Evolutionary conservation across 2,329 filamentous ascomycete genomes (phyloP).

Genomic region (Pseudogymnoascus sp.): DNA sequence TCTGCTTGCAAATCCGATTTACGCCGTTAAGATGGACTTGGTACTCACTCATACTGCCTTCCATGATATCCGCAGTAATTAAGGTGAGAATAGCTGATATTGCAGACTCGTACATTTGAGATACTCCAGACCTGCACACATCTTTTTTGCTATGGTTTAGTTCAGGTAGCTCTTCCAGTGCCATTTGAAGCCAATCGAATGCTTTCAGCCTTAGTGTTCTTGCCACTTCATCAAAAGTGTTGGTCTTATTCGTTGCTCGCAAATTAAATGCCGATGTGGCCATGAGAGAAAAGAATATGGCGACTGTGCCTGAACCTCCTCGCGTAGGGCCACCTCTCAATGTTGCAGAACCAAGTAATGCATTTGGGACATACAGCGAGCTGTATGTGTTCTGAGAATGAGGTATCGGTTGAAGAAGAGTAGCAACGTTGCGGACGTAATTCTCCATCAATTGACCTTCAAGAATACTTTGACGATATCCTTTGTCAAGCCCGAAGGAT

Average conservation of each 20-base stretch:
- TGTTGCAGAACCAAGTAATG: neutral
- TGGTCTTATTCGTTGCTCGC: neutral
- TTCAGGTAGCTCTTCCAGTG: neutral
- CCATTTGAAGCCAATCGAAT: neutral
- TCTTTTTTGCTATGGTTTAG: neutral
- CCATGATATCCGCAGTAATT: neutral
- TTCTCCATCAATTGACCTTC: neutral
- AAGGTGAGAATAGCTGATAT: neutral
- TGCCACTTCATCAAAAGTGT: neutral
- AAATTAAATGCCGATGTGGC: neutral
- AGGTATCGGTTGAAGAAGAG: neutral
- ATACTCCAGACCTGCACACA: neutral
- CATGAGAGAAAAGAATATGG: neutral
- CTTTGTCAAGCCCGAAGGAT: neutral
- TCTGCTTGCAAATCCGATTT: neutral
- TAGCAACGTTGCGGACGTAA: neutral
- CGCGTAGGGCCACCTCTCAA: neutral
- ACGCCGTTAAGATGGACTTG: neutral
- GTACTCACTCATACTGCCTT: neutral
- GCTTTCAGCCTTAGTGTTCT: neutral
- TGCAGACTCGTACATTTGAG: neutral
- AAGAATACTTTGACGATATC: neutral
- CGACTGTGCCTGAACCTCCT: neutral
- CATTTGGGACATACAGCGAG: neutral
- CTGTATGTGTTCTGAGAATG: neutral